Evolutionary conservation across 2,329 filamentous ascomycete species (phyloP), one percentile per base, ranked within the genome.

Genomic region (Fulvia fulva): DNA sequence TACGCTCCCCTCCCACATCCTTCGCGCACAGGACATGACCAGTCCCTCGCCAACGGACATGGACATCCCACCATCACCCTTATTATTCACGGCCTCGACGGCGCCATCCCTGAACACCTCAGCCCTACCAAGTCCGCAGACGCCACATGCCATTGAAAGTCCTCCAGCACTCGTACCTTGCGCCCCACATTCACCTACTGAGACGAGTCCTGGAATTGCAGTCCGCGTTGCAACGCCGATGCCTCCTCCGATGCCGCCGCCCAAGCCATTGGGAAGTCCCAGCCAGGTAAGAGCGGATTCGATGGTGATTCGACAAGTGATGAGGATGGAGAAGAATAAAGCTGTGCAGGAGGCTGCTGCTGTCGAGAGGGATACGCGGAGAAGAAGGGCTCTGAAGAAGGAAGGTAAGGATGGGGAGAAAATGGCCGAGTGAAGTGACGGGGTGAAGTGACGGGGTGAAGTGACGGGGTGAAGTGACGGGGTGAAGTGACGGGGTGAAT

Each of bases 271-370:
- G 3, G 22, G 21, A 37, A 50, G 37, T n/a, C 43, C 53, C 16
- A 44, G 25, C 1, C 52, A 55, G 22, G 25, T 54, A 8, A 26
- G 41, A 8, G 46, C 60, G 2, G 49, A 58, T 44, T 50, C 51
- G 22, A 52, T 60, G 25, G 53, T 57, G 8, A 56, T 63, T 9
- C 47, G 58, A 9, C 55, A 63, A 44, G 59, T 51, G 8, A 61
- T 61, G 57, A 23, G 63, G 14, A 61, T 64, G 58, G 58, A 59
- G 30, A 58, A 61, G 54, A 61, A 59, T 46, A 22, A 55, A 43
- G 63, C 62, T 23, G 63, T 64, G 49, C 60, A 62, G 57, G 61
- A 66, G 26, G 65, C 65, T 49, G 65, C 66, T 9, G 61, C 56
- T 14, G 50, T 59, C 25, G 66, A 68, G 58, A 55, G 65, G 47